Evolutionary conservation across 2,329 filamentous ascomycete species (phyloP), one percentile per base, ranked within the genome.

Genomic region (Botryotinia calthae): DNA sequence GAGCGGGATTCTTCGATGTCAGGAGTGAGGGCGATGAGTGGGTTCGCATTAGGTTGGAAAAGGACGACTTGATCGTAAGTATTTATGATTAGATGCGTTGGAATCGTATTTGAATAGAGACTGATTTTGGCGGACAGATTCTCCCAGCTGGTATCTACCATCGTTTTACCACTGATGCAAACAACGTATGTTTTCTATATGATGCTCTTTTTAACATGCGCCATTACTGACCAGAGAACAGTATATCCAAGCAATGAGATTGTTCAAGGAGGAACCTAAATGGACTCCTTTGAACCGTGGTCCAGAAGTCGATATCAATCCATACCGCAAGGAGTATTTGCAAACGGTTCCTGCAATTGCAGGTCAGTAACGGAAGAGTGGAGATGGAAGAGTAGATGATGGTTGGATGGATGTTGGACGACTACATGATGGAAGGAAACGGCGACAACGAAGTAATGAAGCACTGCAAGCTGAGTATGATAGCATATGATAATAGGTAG

Each of bases 251-350:
- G 96, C 96, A 22, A 95, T 98, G 93, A 89, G 96, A 73, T 86
- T 99, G 69, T 99, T 98, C 88, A 95, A 98, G 85, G 96, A 98
- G 76, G 95, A 98, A 83, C 96, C 96, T 48, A 98, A 98, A 84
- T 99, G 96, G 96, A 98, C 94, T 51, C 93, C 96, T 22, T 83
- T 99, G 77, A 97, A 97, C 84, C 89, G 96, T 72, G 89, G 88
- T 10, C 83, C 85, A 7, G 92, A 95, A 66, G 88, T 97, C 61
- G 94, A 98, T 81, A 82, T 82, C 74, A 99, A 98, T 83, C 84
- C 87, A 70, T 92, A 90, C 81, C 89, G 96, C 73, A 89, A 93
- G 86, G 88, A 89, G 66, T 99, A 99, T 79, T 84, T 97, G 58
- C 74, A 77, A 28, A 74, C 74, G 31, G 73, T 74, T 51, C 69